Base-by-base conservation (phyloP, 169 alveolate species). In the Cyclospora cayetanensis region DNA sequence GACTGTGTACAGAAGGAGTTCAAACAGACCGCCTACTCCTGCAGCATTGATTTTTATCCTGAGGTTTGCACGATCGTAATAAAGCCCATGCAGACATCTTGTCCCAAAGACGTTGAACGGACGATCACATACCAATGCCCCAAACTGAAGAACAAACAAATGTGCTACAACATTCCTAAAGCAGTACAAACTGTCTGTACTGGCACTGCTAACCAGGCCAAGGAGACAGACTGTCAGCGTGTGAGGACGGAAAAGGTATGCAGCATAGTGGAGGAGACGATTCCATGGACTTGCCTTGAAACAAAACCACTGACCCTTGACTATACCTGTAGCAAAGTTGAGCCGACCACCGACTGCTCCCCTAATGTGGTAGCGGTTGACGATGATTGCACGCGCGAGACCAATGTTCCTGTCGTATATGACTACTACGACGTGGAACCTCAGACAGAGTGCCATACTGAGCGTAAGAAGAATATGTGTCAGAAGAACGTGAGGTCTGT, bases 391-490 rank as follows among this genome's bases (percentile, higher is more conserved):
- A 29, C 80, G 18, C 41, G 80, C 2, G 80, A 68, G 50, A 68
- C 80, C 12, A 68, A 68, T 12, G 50, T 68, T 18, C 80, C 80
- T 2, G 42, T 34, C 22, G 25, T 68, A 27, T 68, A 68, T 27
- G 80, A 68, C 2, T 68, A 68, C 50, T 68, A 68, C 50, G 80
- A 68, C 27, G 80, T 68, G 25, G 80, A 68, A 50, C 42, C 80
- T 9, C 27, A 11, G 35, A 22, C 27, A 22, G 46, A 68, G 50
- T 68, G 80, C 50, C 41, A 68, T 42, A 31, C 18, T 12, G 50
- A 31, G 27, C 42, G 42, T 27, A 68, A 68, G 11, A 68, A 35
- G 31, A 68, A 29, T 35, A 68, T 15, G 27, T 68, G 80, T 12
- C 12, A 3, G 12, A 68, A 68, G 50, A 31, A 3, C 9, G 50